phyloP scores from a whole-genome alignment of 1,284 basidiomycete species.

The Puccinia novopanici region DNA sequence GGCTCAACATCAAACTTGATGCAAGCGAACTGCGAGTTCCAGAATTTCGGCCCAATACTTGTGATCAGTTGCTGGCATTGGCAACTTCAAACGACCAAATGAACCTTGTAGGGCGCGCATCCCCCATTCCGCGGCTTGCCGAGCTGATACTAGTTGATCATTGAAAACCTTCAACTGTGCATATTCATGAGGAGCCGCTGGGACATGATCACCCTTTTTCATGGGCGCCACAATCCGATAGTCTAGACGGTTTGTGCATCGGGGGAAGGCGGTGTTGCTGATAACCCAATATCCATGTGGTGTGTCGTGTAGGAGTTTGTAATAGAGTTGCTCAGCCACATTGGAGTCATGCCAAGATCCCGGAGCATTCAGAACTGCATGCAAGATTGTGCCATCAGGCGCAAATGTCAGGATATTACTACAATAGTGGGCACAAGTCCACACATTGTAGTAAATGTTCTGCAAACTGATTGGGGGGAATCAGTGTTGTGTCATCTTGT shows the following conservation, averaged over 20 bases:
- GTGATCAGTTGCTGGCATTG: neutral
- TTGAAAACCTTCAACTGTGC: neutral
- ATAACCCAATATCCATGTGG: neutral
- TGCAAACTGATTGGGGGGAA: neutral
- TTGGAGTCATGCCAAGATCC: neutral
- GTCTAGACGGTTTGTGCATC: neutral
- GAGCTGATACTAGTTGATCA: no score
- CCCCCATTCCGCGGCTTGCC: slow-evolving; percentile 22
- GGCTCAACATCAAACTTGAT: neutral
- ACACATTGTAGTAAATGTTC: neutral
- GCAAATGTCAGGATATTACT: neutral
- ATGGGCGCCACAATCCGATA: neutral
- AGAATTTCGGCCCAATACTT: neutral
- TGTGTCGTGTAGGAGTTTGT: neutral
- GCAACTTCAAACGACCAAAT: neutral
- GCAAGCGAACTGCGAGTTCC: neutral
- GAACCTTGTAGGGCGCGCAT: neutral
- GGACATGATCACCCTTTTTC: neutral
- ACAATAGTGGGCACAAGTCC: neutral
- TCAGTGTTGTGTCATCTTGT: neutral
- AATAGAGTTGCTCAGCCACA: neutral
- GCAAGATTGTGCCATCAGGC: slow-evolving; percentile 57
- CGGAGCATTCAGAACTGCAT: slow-evolving; percentile 58
- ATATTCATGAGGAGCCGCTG: neutral
- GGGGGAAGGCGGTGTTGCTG: neutral